These are phyloP conservation scores for Pythium coloratum DNA, from an alignment of 352 stramenopile species.

Conservation along the genomic window DNA sequence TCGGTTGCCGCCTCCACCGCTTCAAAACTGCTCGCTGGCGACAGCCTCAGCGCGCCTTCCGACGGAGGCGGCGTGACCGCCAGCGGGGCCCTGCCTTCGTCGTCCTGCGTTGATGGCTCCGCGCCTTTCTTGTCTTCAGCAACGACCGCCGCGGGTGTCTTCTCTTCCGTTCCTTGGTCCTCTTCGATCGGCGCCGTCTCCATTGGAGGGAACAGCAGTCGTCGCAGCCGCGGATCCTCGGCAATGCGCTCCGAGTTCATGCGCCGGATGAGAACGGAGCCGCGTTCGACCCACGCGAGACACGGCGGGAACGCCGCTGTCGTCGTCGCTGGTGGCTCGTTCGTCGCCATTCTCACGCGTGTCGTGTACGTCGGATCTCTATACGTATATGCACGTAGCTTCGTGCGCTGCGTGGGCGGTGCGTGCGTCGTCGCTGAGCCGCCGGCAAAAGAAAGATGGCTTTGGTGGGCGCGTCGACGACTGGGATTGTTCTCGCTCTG, in stretches of 20 bases:
- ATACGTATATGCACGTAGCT: not conserved
- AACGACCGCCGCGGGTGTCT: constrained; percentile 20
- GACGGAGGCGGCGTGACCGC: not conserved
- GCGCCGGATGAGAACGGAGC: constrained; percentile 78
- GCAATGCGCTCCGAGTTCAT: constrained; percentile 89
- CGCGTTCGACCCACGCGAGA: constrained; percentile 78
- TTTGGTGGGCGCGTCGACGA: not conserved
- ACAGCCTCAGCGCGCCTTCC: constrained; percentile 20
- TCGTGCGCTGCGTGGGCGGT: not conserved
- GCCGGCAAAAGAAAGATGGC: not conserved
- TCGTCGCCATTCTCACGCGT: constrained; percentile 10
- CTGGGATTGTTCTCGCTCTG: constrained; percentile 24
- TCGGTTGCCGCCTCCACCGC: constrained; percentile 62
- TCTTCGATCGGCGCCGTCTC: not conserved
- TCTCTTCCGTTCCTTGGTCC: constrained; percentile 34
- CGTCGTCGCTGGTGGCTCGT: constrained; percentile 7
- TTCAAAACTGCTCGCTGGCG: constrained; percentile 61
- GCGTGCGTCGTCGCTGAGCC: not conserved
- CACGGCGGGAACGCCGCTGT: constrained; percentile 37
- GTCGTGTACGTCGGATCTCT: not conserved
- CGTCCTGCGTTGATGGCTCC: no score
- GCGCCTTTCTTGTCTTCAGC: not conserved
- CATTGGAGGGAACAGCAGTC: constrained; percentile 44
- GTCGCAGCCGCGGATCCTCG: constrained; percentile 75
- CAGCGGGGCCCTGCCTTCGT: not conserved